A percentile compares a stretch with the other conserved stretches of the same genome.
These are phyloP conservation scores for Pleochaeta shiraiana DNA, from an alignment of 2,329 filamentous ascomycete genomes.

Conservation along the genomic window DNA sequence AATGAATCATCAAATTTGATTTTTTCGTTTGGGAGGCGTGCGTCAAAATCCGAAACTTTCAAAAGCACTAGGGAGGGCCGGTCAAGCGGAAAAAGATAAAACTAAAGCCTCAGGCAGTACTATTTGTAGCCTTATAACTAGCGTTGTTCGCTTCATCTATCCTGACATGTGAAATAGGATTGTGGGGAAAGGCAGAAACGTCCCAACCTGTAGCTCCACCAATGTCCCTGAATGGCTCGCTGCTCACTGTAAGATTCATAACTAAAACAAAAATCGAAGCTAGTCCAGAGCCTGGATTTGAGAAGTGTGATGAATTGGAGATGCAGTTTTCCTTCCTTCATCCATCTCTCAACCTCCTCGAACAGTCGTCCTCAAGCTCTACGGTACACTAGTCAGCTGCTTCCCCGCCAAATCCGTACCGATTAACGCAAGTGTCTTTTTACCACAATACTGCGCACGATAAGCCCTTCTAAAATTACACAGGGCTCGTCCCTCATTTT, in stretches of 20 bases:
- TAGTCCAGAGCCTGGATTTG: neutral
- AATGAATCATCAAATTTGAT: no score
- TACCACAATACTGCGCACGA: neutral
- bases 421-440: no score
- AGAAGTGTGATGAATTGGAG: neutral
- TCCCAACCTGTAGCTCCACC: neutral
- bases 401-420: constrained; percentile 4
- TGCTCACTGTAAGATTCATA: neutral
- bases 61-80: no score
- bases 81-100: no score
- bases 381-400: constrained; percentile 1
- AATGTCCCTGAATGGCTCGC: neutral
- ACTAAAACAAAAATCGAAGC: neutral
- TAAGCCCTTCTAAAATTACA: neutral
- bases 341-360: neutral
- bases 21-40: no score
- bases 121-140: no score
- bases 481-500: neutral
- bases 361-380: neutral
- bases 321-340: neutral
- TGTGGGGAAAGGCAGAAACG: no score
- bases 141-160: no score
- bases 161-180: neutral
- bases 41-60: no score
- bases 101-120: no score